Conservation (phyloP, 2,329 filamentous ascomycete genomes). For the Cadophora sp. region DNA sequence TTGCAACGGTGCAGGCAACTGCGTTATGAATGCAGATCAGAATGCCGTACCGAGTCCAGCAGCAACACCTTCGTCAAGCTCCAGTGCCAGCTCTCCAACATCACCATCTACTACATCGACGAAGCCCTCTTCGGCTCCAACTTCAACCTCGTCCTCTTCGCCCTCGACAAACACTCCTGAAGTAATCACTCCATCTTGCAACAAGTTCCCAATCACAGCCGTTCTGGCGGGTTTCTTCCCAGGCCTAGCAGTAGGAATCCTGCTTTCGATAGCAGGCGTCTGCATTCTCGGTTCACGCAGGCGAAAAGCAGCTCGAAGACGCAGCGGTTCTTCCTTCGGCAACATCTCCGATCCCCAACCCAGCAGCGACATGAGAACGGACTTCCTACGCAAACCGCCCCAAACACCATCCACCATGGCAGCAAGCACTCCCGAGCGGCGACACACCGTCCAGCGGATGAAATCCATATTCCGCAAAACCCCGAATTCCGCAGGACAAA, state of each 20-base stretch:
- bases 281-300: constrained; percentile 45
- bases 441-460: constrained; percentile 34
- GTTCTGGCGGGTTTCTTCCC: constrained; percentile 47
- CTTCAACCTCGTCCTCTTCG: constrained; percentile 20
- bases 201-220: constrained; percentile 39
- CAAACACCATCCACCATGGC: constrained; percentile 35
- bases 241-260: constrained; percentile 55
- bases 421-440: constrained; percentile 25
- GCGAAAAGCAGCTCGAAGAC: constrained; percentile 34
- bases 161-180: constrained; percentile 34
- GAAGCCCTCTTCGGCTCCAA: constrained; percentile 4
- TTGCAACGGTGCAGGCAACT: constrained; percentile 57
- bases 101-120: constrained; percentile 35
- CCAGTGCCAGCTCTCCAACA: constrained; percentile 29
- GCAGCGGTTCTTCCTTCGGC: constrained; percentile 52
- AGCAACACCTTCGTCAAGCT: constrained; percentile 28
- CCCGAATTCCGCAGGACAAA: constrained; percentile 1
- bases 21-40: constrained; percentile 61
- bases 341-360: constrained; percentile 58
- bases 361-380: constrained; percentile 53
- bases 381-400: constrained; percentile 56
- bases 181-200: constrained; percentile 25
- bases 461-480: constrained; percentile 41
- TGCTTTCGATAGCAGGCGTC: constrained; percentile 51
- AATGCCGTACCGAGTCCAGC: constrained; percentile 38